Conservation (phyloP, 495 filamentous ascomycete genomes). For the Cudoniella acicularis region DNA sequence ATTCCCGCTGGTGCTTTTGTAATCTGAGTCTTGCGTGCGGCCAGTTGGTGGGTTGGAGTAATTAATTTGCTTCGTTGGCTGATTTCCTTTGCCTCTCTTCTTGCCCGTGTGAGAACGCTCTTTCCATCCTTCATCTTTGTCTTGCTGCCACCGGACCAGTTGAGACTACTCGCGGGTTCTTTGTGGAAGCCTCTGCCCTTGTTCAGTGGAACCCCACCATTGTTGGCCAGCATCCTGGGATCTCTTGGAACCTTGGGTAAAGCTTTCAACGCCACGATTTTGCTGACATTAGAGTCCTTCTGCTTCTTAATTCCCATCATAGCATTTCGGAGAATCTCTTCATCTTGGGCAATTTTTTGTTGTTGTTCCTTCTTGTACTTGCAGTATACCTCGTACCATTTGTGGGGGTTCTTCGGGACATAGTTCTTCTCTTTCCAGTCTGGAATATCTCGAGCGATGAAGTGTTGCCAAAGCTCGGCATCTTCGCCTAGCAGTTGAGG, state of each 20-base stretch:
- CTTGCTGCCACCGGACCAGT: conserved; percentile 24
- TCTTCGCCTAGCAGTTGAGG: conserved; percentile 61
- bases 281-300: conserved; percentile 42
- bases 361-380: conserved; percentile 40
- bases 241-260: conserved; percentile 26
- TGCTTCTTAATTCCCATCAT: conserved; percentile 48
- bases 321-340: conserved; percentile 40
- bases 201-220: conserved; percentile 25
- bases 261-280: conserved; percentile 32
- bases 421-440: conserved; percentile 51
- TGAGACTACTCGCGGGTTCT: conserved; percentile 11
- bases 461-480: conserved; percentile 61
- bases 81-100: conserved; percentile 31
- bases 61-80: conserved; percentile 13
- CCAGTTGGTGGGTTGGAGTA: conserved; percentile 21
- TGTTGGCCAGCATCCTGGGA: conserved; percentile 29
- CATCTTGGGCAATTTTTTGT: conserved; percentile 34
- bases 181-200: conserved; percentile 7
- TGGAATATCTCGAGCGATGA: conserved; percentile 67
- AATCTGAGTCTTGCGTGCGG: conserved; percentile 10
- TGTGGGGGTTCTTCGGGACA: conserved; percentile 49
- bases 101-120: conserved; percentile 26
- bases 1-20: conserved; percentile 22
- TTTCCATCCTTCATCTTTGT: conserved; percentile 28
- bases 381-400: conserved; percentile 64